A percentile compares a stretch with the other conserved stretches of the same genome.
Evolutionary conservation across 345 rosid genomes (phyloP).

Genomic region (Ceriops tagal): DNA sequence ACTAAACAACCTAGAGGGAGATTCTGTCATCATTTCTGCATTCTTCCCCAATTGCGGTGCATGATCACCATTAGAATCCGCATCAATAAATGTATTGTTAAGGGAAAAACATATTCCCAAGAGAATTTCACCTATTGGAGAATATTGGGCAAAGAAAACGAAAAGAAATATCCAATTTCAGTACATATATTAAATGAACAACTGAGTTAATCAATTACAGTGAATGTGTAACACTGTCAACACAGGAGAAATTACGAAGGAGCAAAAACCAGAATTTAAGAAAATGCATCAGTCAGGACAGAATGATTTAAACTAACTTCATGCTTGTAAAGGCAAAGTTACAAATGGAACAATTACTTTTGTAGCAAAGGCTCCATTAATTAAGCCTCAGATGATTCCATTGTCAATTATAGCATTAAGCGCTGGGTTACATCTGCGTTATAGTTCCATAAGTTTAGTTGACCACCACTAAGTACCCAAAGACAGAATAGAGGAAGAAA

Average conservation of each 20-base stretch:
- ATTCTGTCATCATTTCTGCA: conserved; percentile 32
- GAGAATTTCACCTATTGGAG: conserved; percentile 74
- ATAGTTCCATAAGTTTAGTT: no score
- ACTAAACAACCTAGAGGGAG: conserved; percentile 34
- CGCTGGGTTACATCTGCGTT: no score
- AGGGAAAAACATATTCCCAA: conserved; percentile 59
- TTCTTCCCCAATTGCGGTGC: conserved; percentile 31
- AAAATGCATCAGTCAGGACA: not conserved
- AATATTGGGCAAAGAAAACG: conserved; percentile 5
- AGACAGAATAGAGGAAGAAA: no score
- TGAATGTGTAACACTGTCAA: not conserved
- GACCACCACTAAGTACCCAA: no score
- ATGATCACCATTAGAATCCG: conserved; percentile 27
- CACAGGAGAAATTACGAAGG: not conserved
- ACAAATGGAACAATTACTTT: no score
- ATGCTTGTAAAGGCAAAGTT: no score
- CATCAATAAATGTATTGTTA: conserved; percentile 44
- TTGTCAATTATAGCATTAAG: no score
- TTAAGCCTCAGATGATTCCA: no score
- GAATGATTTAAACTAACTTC: no score
- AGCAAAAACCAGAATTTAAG: not conserved
- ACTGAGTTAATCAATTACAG: not conserved
- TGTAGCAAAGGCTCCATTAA: no score
- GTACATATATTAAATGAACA: not conserved
- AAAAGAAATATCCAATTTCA: conserved; percentile 9